A percentile compares a stretch with the other conserved stretches of the same genome.
phyloP scores from a whole-genome alignment of 139 green algal species.

The Chlorella sp. region DNA sequence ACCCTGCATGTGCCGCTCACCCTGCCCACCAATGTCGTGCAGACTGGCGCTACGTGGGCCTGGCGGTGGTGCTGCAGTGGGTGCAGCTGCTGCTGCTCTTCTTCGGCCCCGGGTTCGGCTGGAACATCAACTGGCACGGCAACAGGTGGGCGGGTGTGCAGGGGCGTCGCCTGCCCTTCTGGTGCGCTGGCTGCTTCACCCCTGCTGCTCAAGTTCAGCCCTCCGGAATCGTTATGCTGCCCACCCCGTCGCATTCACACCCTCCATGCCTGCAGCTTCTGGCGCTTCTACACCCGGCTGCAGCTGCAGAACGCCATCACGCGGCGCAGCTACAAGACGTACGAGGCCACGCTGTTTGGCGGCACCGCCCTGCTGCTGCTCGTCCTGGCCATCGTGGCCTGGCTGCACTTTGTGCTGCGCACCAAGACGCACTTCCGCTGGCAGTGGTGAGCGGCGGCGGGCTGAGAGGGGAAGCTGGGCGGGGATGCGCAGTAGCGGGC shows the following conservation, averaged over 20 bases:
- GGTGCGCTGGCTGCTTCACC: too few relatives aligned
- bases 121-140: slow-evolving; percentile 21
- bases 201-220: neutral
- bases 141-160: neutral
- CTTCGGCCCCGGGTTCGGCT: slow-evolving; percentile 10
- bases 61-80: slow-evolving; percentile 11
- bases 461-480: neutral
- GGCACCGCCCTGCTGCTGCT: neutral
- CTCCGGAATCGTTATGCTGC: too few relatives aligned
- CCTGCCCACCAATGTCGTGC: neutral
- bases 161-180: too few relatives aligned
- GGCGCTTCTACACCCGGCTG: slow-evolving; percentile 21
- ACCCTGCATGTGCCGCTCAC: too few relatives aligned
- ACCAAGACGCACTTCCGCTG: slow-evolving; percentile 1
- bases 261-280: neutral
- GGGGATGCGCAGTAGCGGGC: neutral
- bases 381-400: neutral
- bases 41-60: slow-evolving; percentile 19
- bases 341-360: neutral
- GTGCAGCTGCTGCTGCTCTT: slow-evolving; percentile 10
- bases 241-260: too few relatives aligned
- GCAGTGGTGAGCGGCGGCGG: neutral
- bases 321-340: neutral
- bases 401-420: neutral
- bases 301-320: slow-evolving; percentile 13